These are phyloP conservation scores for Globisporangium carolinianum DNA, from an alignment of 352 stramenopile genomes.

Conservation along the genomic window DNA sequence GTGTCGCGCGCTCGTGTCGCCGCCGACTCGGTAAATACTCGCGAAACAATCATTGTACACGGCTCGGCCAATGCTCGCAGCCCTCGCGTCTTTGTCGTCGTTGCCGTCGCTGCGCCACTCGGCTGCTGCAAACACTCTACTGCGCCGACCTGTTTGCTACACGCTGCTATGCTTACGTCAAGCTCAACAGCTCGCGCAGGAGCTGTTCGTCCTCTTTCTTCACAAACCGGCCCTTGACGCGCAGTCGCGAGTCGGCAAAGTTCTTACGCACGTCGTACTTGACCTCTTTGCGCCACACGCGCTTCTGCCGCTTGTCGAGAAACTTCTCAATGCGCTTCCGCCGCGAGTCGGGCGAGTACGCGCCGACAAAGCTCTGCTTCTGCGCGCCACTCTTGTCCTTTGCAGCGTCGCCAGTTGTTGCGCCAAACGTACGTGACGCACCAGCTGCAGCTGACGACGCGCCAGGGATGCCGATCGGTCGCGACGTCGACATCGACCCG, in stretches of 20 bases:
- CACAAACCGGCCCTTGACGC: slow-evolving; percentile 96
- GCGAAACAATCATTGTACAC: slow-evolving; percentile 12
- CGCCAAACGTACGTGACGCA: slow-evolving; percentile 31
- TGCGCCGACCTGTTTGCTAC: too few species aligned
- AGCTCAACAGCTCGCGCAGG: slow-evolving; percentile 75
- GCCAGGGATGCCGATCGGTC: slow-evolving; percentile 77
- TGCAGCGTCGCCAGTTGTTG: slow-evolving; percentile 14
- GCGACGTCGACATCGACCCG: slow-evolving; percentile 48
- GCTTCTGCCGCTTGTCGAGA: slow-evolving; percentile 93
- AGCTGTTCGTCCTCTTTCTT: slow-evolving; percentile 96
- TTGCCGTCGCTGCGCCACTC: background rate
- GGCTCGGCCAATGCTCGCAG: background rate
- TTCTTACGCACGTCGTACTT: slow-evolving; percentile 99
- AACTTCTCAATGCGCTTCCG: slow-evolving; percentile 92
- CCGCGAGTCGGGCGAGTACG: slow-evolving; percentile 92
- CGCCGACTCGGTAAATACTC: slow-evolving; percentile 14
- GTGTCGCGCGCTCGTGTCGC: background rate
- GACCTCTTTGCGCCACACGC: slow-evolving; percentile 93
- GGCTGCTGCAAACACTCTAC: background rate
- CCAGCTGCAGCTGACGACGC: slow-evolving; percentile 23
- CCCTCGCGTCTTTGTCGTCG: background rate
- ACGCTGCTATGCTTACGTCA: slow-evolving; percentile 44
- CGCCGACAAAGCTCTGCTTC: slow-evolving; percentile 88
- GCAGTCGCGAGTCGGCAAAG: slow-evolving; percentile 95
- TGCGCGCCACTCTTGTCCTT: slow-evolving; percentile 47